These are phyloP conservation scores for Amanita fuliginea DNA, from an alignment of 768 basidiomycete species.

Conservation along the genomic window DNA sequence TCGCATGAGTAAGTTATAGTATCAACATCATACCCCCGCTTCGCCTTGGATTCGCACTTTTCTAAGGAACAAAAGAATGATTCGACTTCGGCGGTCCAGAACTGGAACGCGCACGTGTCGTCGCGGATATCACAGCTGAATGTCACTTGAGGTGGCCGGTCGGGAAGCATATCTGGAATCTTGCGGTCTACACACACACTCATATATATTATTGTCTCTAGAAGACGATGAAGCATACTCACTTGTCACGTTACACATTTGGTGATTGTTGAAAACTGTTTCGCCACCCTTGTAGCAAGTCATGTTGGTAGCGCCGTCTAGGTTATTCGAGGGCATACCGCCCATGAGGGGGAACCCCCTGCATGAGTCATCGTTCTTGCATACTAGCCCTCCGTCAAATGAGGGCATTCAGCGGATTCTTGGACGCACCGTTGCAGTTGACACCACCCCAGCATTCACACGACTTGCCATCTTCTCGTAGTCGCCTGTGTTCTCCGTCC, in stretches of 20 bases:
- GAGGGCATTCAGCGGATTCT: neutral
- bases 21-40: conserved; percentile 52
- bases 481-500: conserved; percentile 76
- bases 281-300: conserved; percentile 18
- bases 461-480: conserved; percentile 60
- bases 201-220: no score
- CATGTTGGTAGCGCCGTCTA: conserved; percentile 21
- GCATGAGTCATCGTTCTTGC: conserved; percentile 75
- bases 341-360: conserved; percentile 60
- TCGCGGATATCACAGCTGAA: conserved; percentile 72
- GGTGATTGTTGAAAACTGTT: conserved; percentile 88
- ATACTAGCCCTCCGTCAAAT: conserved; percentile 43
- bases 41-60: conserved; percentile 42
- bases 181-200: conserved; percentile 39
- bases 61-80: conserved; percentile 92
- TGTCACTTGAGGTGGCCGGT: conserved; percentile 88
- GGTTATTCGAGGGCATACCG: conserved; percentile 23
- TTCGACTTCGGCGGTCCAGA: conserved; percentile 93
- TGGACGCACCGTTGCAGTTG: conserved; percentile 80
- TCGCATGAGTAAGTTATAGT: conserved; percentile 72
- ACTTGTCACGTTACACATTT: conserved; percentile 99
- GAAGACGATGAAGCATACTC: conserved; percentile 18
- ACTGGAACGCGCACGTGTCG: conserved; percentile 84
- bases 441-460: conserved; percentile 95
- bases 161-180: conserved; percentile 86